phyloP scores from a whole-genome alignment of 345 rosid genomes.

The Heritiera fomes region DNA sequence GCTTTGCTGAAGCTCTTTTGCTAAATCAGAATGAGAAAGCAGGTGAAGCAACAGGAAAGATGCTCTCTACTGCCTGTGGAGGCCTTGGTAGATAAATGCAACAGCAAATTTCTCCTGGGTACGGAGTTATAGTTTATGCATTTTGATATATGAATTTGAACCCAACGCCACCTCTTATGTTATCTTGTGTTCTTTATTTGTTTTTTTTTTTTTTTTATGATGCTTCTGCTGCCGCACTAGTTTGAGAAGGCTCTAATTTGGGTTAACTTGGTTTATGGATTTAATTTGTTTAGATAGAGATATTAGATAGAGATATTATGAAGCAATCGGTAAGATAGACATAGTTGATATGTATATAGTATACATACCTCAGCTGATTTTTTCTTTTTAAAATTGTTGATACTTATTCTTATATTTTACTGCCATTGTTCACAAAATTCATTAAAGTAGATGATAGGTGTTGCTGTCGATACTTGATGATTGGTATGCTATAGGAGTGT shows the following conservation, averaged over 20 bases:
- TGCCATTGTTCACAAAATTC: not conserved
- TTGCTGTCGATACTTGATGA: not conserved
- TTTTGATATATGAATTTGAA: not conserved
- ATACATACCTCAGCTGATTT: not conserved
- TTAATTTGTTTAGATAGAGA: slow-evolving; percentile 19
- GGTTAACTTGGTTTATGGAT: slow-evolving; percentile 9
- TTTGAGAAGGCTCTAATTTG: slow-evolving; percentile 13
- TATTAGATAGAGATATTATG: slow-evolving; percentile 22
- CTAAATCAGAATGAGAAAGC: slow-evolving; percentile 27
- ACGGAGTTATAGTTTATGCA: slow-evolving; percentile 13
- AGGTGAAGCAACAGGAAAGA: slow-evolving; percentile 10
- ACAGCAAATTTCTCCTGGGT: slow-evolving; percentile 1
- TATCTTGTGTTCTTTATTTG: not conserved
- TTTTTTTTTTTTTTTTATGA: not conserved
- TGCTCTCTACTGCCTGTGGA: slow-evolving; percentile 15
- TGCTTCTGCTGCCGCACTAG: not conserved
- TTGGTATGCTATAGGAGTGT: too few species aligned
- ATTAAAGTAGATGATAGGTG: not conserved
- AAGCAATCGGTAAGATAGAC: slow-evolving; percentile 17
- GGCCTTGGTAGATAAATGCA: slow-evolving; percentile 15
- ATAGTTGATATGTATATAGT: not conserved
- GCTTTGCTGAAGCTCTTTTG: slow-evolving; percentile 59
- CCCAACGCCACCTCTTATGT: not conserved
- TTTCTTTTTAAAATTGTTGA: not conserved
- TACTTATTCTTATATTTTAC: not conserved